Base-by-base conservation (phyloP, 768 basidiomycete genomes). In the Cyathus striatus region DNA sequence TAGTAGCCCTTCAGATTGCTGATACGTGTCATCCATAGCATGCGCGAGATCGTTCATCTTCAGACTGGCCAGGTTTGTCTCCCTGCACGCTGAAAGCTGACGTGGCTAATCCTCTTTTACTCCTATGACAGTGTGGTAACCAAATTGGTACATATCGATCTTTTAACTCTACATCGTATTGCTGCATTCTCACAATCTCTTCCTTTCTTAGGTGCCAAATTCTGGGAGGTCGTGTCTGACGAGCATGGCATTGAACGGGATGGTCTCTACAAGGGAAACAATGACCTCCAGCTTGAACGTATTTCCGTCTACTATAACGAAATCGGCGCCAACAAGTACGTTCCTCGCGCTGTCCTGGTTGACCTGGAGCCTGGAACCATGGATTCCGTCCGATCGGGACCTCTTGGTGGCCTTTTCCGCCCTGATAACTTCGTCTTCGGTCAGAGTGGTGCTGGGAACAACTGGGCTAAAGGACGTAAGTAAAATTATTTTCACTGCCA, bases 381-480 rank as follows among this genome's bases (percentile, higher is more conserved):
- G 90, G 90, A 92, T 62, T 87, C 90, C 47, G 83, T 92, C 47
- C 88, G 88, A 67, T 85, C 86, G 40, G 90, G 90, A 40, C 89
- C 91, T 54, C 79, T 95, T 42, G 93, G 94, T 59, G 70, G 72
- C 51, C 82, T 98, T 51, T 97, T 96, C 89, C 85, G 91, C 56
- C 94, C 94, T 26, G 94, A 96, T 72, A 97, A 96, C 79, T 95
- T 95, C 60, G 92, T 97, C 58, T 96, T 94, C 52, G 95, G 93
- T 43, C 95, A 98, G 69, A 92, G 83, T 65, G 93, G 93, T 70
- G 95, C 93, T 55, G 94, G 95, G 61, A 97, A 99, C 82, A 98
- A 98, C 75, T 98, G 96, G 96, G 95, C 96, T 18, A 99, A 98
- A 85, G 95, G 95, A 76, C 88, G 87, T 92, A 60, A 79, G 90